phyloP scores from a whole-genome alignment of 108 stramenopile genomes.

The Epithemia pelagica region DNA sequence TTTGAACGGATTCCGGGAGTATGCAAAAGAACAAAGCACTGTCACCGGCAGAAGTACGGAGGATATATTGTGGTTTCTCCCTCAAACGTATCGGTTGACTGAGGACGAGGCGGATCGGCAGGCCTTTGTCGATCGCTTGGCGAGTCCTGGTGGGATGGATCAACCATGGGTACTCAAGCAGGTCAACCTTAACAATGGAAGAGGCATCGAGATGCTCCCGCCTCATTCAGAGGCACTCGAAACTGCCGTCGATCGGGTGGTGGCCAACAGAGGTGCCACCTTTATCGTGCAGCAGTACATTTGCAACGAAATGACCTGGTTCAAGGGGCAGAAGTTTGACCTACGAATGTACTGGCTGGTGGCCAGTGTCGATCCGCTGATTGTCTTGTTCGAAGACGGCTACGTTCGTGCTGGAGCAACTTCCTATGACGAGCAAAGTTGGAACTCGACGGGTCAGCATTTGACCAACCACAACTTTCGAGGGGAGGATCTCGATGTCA shows the following conservation, averaged over 20 bases:
- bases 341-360: slow-evolving; percentile 32
- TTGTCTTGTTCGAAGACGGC: slow-evolving; percentile 34
- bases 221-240: slow-evolving; percentile 6
- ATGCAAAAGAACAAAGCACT: too few relatives aligned
- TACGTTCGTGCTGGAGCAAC: slow-evolving; percentile 18
- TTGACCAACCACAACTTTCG: slow-evolving; percentile 9
- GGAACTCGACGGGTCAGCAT: slow-evolving; percentile 12
- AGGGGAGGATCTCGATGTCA: not conserved
- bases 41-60: too few relatives aligned
- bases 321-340: slow-evolving; percentile 25
- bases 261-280: slow-evolving; percentile 4
- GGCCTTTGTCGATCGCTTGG: not conserved
- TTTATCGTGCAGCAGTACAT: slow-evolving; percentile 27
- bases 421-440: slow-evolving; percentile 17
- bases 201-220: slow-evolving; percentile 7
- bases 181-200: slow-evolving; percentile 17
- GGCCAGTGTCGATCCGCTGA: slow-evolving; percentile 28
- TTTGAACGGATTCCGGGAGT: too few relatives aligned
- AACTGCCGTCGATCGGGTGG: not conserved
- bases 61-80: slow-evolving; percentile 1
- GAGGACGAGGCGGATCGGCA: slow-evolving; percentile 1
- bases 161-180: slow-evolving; percentile 21
- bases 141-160: slow-evolving; percentile 7
- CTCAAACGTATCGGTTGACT: slow-evolving; percentile 21
- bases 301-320: slow-evolving; percentile 28